Conservation (phyloP, 352 stramenopile genomes). For the Phytophthora constricta region DNA sequence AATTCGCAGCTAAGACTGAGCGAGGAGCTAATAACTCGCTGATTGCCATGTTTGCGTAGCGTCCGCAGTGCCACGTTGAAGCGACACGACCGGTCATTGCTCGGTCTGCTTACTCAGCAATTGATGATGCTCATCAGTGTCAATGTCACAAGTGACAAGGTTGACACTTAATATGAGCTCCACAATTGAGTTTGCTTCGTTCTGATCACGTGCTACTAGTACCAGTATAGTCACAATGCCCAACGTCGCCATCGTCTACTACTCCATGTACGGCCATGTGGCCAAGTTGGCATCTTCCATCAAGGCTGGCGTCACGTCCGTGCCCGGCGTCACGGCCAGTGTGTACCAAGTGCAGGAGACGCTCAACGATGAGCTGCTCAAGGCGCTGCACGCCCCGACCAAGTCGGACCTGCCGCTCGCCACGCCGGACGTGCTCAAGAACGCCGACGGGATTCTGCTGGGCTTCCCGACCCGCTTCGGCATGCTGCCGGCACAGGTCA, state of each 20-base stretch:
- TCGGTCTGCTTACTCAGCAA: too few relatives aligned
- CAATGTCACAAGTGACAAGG: too few relatives aligned
- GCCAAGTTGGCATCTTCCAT: conserved; percentile 67
- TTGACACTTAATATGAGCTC: too few relatives aligned
- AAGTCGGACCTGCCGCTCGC: conserved; percentile 68
- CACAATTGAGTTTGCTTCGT: conserved; percentile 17
- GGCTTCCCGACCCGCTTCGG: conserved; percentile 85
- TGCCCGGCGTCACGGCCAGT: conserved; percentile 54
- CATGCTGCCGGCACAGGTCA: conserved; percentile 82
- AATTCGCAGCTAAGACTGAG: neutral
- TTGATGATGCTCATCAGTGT: too few relatives aligned
- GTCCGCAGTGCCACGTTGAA: conserved; percentile 11
- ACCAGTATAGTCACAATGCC: conserved; percentile 29
- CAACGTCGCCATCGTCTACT: conserved; percentile 83
- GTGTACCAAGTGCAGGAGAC: conserved; percentile 84
- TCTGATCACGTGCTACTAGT: neutral
- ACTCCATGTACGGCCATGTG: conserved; percentile 88
- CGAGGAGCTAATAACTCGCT: neutral
- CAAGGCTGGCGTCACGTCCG: conserved; percentile 63
- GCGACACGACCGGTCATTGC: conserved; percentile 16
- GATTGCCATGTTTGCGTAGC: conserved; percentile 7
- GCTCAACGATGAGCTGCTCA: conserved; percentile 73
- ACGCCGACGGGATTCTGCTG: conserved; percentile 85
- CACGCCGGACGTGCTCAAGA: conserved; percentile 59
- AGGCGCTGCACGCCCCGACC: conserved; percentile 68